Conservation (phyloP, 371 early-diverging fungal species). For the Mortierella sp. region DNA sequence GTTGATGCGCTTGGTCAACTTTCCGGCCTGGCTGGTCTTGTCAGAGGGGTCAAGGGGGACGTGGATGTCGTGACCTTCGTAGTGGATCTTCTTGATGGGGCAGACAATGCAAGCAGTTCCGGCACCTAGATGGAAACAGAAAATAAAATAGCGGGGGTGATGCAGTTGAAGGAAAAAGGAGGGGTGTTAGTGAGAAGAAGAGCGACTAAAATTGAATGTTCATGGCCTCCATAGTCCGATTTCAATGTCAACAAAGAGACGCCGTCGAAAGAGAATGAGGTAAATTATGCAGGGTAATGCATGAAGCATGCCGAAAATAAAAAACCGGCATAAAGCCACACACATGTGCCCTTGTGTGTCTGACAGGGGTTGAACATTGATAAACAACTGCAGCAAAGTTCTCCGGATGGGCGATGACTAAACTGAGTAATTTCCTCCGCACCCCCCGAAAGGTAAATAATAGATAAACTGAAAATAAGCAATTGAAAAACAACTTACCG, state of each 20-base stretch:
- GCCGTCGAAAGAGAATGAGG: not conserved
- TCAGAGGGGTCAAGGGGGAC: conserved; percentile 93
- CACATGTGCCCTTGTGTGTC: not conserved
- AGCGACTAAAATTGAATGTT: not conserved
- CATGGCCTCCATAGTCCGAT: not conserved
- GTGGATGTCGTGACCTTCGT: conserved; percentile 72
- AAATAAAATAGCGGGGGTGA: no score
- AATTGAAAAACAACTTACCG: conserved; percentile 23
- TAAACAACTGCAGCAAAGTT: no score
- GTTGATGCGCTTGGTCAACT: conserved; percentile 86
- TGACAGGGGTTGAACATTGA: not conserved
- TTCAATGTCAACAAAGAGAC: not conserved
- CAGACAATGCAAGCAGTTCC: conserved; percentile 97
- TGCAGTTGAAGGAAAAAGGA: not conserved
- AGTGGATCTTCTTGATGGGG: conserved; percentile 90
- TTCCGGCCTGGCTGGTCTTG: conserved; percentile 88
- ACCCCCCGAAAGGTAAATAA: not conserved
- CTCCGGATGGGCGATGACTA: conserved; percentile 13
- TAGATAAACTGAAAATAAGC: not conserved
- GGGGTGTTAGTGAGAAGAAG: not conserved
- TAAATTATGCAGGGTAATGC: no score
- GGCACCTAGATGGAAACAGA: conserved; percentile 90
- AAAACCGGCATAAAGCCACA: not conserved
- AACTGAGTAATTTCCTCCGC: conserved; percentile 36
- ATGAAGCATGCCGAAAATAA: not conserved